Evolutionary conservation across 2,329 filamentous ascomycete genomes (phyloP).

Genomic region (Cercospora sp.): DNA sequence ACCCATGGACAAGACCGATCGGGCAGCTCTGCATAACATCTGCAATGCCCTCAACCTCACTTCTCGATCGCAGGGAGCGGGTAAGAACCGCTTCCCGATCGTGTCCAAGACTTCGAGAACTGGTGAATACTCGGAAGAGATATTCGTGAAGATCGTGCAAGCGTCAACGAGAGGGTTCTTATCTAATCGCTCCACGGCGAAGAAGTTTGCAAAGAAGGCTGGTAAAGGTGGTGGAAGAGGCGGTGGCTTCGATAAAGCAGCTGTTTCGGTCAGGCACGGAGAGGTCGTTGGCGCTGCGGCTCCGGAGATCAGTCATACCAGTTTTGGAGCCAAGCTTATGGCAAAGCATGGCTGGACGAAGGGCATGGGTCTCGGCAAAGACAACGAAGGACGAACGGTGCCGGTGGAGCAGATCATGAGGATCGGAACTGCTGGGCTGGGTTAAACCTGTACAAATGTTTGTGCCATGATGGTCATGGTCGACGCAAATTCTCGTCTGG

Average conservation of each 20-base stretch:
- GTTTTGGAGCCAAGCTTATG: conserved; percentile 81
- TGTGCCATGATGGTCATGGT: neutral
- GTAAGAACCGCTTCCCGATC: conserved; percentile 70
- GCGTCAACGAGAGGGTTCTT: conserved; percentile 54
- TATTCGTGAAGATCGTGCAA: conserved; percentile 47
- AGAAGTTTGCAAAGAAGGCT: conserved; percentile 43
- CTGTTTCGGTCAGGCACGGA: conserved; percentile 70
- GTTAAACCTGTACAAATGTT: conserved; percentile 41
- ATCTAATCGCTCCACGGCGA: conserved; percentile 27
- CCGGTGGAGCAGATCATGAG: conserved; percentile 88
- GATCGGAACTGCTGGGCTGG: conserved; percentile 78
- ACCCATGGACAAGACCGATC: conserved; percentile 76
- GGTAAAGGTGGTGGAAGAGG: conserved; percentile 39
- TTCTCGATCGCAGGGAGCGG: conserved; percentile 78
- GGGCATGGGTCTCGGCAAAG: conserved; percentile 78
- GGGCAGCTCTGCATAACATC: conserved; percentile 77
- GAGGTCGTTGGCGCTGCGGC: conserved; percentile 84
- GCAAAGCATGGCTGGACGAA: conserved; percentile 97
- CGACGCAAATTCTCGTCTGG: neutral
- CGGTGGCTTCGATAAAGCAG: conserved; percentile 41
- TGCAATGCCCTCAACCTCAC: conserved; percentile 74
- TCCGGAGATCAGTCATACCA: conserved; percentile 77
- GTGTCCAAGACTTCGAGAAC: conserved; percentile 74
- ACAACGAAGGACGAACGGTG: conserved; percentile 81
- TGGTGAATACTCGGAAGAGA: conserved; percentile 56